Base-by-base conservation (phyloP, 2,329 filamentous ascomycete species). In the Arthrinium puccinioides region DNA sequence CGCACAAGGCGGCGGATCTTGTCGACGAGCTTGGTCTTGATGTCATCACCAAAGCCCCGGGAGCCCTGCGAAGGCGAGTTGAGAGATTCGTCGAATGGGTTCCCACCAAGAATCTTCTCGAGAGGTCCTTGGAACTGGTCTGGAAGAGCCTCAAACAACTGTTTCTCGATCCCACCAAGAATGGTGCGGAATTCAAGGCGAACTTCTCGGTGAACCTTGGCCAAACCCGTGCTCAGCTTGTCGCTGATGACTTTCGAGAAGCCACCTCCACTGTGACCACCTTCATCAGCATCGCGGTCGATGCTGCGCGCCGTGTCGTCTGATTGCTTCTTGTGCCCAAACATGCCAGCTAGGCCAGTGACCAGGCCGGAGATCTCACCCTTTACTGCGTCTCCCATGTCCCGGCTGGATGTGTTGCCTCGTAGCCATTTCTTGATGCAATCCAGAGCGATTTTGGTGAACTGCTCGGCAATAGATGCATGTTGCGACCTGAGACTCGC, bases 181-280 rank as follows among this genome's bases (percentile, higher is more conserved):
- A 66, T 45, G 43, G 55, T 65, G 44, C 65, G 65, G 53, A 68
- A 69, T 44, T 69, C 65, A 9, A 69, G 55, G 10, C 65, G 61
- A 3, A 68, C 65, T 24, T 66, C 64, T 13, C 65, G 47, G 47
- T 69, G 65, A 6, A 69, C 65, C 36, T 50, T 57, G 11, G 58
- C 64, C 1, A 69, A 54, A 6, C 65, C 65, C 0, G 63, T 67
- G 42, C 62, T 67, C 14, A 69, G 50, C 47, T 69, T 69, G 36
- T 67, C 59, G 47, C 65, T 69, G 44, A 68, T 68, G 42, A 68
- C 47, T 44, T 56, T 62, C 34, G 64, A 68, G 50, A 69, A 66
- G 14, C 64, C 64, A 4, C 57, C 49, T 4, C 55, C 44, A 28
- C 50, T 39, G 16, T 53, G 50, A 10, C 49, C 50, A 13, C 49